A percentile compares a stretch with the other conserved stretches of the same genome.
phyloP scores from a whole-genome alignment of 768 basidiomycete genomes.

The Mycena rosella region DNA sequence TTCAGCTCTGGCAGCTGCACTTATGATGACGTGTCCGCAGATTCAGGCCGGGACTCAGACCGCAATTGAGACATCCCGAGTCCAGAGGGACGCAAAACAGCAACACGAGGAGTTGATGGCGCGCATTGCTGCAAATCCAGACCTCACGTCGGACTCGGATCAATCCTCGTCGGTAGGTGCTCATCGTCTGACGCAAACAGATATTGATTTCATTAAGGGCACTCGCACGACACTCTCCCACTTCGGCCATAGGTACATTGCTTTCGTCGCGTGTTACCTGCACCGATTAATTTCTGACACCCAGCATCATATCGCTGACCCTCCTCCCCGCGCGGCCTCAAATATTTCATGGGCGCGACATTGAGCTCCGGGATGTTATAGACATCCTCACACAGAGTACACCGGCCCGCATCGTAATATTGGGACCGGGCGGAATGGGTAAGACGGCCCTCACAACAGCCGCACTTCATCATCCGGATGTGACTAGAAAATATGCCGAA shows the following conservation, averaged over 20 bases:
- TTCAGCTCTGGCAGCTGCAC: neutral
- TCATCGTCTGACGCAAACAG: too few relatives aligned
- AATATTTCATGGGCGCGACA: conserved; percentile 10
- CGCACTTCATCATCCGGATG: neutral
- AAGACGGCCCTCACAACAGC: neutral
- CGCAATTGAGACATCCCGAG: too few relatives aligned
- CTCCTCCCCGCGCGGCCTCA: neutral
- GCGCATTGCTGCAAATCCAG: neutral
- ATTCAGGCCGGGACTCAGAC: too few relatives aligned
- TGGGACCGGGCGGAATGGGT: neutral
- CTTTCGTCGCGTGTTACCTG: neutral
- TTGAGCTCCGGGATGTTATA: neutral
- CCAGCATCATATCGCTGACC: neutral
- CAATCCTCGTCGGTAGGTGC: neutral
- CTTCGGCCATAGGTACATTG: neutral
- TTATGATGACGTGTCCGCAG: too few relatives aligned
- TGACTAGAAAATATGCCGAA: neutral
- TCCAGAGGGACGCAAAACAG: neutral
- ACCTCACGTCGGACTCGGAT: neutral
- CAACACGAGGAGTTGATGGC: neutral
- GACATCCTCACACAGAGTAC: neutral
- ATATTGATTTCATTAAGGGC: too few relatives aligned
- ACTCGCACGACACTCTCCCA: too few relatives aligned
- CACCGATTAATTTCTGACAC: neutral
- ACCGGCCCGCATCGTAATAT: neutral